These are phyloP conservation scores for Lachnellula occidentalis DNA, from an alignment of 2,329 filamentous ascomycete genomes.

Conservation along the genomic window DNA sequence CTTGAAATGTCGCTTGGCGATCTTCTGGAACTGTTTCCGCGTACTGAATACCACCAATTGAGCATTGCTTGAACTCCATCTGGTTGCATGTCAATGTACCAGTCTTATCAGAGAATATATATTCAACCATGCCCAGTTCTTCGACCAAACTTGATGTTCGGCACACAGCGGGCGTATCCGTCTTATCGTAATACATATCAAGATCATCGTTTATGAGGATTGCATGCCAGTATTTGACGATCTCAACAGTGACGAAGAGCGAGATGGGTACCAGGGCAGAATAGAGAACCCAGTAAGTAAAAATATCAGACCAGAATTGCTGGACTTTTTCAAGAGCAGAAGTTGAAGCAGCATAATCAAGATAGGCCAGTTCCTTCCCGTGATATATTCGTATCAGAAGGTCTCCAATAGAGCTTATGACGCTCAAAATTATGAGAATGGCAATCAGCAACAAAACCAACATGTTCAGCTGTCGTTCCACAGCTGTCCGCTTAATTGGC, in stretches of 20 bases:
- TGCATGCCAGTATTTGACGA: slow-evolving; percentile 98
- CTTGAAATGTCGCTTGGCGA: slow-evolving; percentile 70
- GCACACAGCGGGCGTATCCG: slow-evolving; percentile 91
- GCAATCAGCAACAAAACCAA: slow-evolving; percentile 86
- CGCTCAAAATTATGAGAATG: slow-evolving; percentile 77
- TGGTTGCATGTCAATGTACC: slow-evolving; percentile 96
- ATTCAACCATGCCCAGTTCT: slow-evolving; percentile 96
- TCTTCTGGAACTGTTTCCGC: slow-evolving; percentile 90
- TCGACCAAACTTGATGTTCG: slow-evolving; percentile 94
- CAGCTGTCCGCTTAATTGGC: slow-evolving; percentile 95
- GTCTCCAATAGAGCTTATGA: slow-evolving; percentile 88
- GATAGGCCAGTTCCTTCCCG: slow-evolving; percentile 61
- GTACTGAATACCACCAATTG: slow-evolving; percentile 91
- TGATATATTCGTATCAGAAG: slow-evolving; percentile 68
- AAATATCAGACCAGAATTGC: slow-evolving; percentile 88
- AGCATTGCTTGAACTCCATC: slow-evolving; percentile 97
- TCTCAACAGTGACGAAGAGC: slow-evolving; percentile 92
- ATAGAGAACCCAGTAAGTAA: slow-evolving; percentile 98
- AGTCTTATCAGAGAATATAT: slow-evolving; percentile 97
- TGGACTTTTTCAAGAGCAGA: slow-evolving; percentile 51
- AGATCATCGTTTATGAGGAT: slow-evolving; percentile 96
- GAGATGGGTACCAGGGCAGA: slow-evolving; percentile 96
- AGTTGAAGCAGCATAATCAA: slow-evolving; percentile 59
- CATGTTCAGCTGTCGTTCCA: slow-evolving; percentile 88
- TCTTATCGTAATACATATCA: slow-evolving; percentile 96